Base-by-base conservation (phyloP, 257 asterid species). In the Jaltomata sinuosa region DNA sequence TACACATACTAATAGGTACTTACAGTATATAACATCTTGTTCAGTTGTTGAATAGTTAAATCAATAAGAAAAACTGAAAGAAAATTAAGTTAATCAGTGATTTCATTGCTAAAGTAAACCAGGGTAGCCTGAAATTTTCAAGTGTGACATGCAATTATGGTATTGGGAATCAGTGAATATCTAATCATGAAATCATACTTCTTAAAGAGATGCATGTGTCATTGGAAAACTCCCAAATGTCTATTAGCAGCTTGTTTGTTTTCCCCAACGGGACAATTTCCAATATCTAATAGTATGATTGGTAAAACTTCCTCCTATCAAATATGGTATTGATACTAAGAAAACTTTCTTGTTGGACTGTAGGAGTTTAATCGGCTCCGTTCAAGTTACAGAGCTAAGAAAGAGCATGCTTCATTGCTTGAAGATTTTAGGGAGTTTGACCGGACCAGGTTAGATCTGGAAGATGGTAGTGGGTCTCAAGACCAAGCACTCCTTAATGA, bases 361-460 rank as follows among this genome's bases (percentile, higher is more conserved):
- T 82, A 96, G 99, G 99, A 96, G 88, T 96, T 92, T 87, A 92
- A 92, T 82, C 92, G 98, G 82, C 95, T 96, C 79, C 94, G 93
- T 87, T 94, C 97, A 83, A 96, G 98, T 84, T 87, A 91, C 87
- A 92, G 97, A 89, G 98, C 98, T 84, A 96, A 94, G 91, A 94
- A 92, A 90, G 98, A 96, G 91, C 99, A 96, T 68, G 98, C 98
- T 29, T 94, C 98, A 55, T 89, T 96, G 87, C 99, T 96, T 55
- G 99, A 94, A 79, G 98, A 94, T 89, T 96, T 96, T 88, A 92
- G 97, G 92, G 99, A 96, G 93, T 96, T 96, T 57, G 99, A 96
- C 85, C 93, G 98, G 61, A 87, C 96, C 84, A 91, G 98, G 89
- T 91, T 96, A 88, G 98, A 96, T 91, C 89, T 94, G 84, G 99